phyloP scores from a whole-genome alignment of 2,329 filamentous ascomycete species.

The Laburnicola sp. region DNA sequence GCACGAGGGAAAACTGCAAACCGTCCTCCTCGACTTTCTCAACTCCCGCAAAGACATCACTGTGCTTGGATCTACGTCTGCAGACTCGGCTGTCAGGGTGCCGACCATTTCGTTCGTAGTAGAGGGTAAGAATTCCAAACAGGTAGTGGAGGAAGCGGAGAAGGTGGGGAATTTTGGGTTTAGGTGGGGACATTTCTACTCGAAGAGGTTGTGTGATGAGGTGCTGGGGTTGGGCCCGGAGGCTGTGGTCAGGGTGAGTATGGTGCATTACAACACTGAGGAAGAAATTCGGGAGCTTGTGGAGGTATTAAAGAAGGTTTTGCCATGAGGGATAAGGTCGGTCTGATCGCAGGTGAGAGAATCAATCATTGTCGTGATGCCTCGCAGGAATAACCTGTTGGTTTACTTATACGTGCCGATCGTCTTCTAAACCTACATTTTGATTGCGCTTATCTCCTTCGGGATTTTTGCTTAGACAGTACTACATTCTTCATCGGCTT shows the following conservation, averaged over 20 bases:
- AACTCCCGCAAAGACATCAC: constrained; percentile 56
- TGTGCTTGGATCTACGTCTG: constrained; percentile 60
- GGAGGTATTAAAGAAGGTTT: constrained; percentile 55
- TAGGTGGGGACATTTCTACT: constrained; percentile 71
- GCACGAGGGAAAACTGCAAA: constrained; percentile 65
- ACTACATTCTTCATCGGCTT: too few relatives aligned
- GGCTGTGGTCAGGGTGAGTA: constrained; percentile 69
- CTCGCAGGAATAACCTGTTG: too few relatives aligned
- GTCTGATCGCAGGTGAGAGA: too few relatives aligned
- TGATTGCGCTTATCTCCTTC: too few relatives aligned
- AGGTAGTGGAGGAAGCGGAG: constrained; percentile 66
- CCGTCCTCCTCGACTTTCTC: constrained; percentile 63
- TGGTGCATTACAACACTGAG: constrained; percentile 74
- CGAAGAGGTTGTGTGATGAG: constrained; percentile 63
- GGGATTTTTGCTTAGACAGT: too few relatives aligned
- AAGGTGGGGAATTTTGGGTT: constrained; percentile 62
- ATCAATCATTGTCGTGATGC: too few relatives aligned
- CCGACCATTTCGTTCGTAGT: constrained; percentile 70
- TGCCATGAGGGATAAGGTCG: constrained; percentile 29
- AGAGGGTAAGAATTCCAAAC: constrained; percentile 58
- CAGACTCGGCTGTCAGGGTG: constrained; percentile 57
- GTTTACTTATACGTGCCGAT: too few relatives aligned
- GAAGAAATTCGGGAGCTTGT: constrained; percentile 61
- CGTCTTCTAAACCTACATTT: too few relatives aligned
- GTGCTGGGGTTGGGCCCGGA: constrained; percentile 62